Percentiles rank a stretch among this genome's conserved stretches.
Conservation (phyloP, 1,139 yeast species). For the Debaryomyces fabryi region DNA sequence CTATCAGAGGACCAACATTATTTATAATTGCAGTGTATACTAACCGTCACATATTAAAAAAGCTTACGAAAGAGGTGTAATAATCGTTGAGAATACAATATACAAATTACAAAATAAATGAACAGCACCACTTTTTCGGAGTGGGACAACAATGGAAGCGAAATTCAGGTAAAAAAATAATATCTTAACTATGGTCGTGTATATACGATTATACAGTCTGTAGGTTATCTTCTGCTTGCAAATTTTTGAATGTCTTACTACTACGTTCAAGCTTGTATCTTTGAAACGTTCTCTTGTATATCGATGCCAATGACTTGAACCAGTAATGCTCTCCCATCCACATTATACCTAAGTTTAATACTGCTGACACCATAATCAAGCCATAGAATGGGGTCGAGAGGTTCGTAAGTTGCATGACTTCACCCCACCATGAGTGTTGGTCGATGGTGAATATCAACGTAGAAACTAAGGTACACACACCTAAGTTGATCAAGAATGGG, state of each 20-base stretch:
- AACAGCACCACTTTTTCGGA: neutral
- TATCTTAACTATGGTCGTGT: constrained; percentile 1
- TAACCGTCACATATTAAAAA: no score
- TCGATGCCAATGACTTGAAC: constrained; percentile 32
- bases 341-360: constrained; percentile 54
- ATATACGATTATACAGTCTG: constrained; percentile 4
- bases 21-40: no score
- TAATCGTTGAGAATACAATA: neutral
- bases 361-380: constrained; percentile 48
- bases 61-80: neutral
- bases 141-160: neutral
- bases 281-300: constrained; percentile 32
- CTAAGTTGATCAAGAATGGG: constrained; percentile 71
- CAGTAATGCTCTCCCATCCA: constrained; percentile 44
- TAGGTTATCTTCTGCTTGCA: constrained; percentile 24
- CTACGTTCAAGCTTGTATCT: constrained; percentile 27
- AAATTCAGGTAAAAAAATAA: neutral
- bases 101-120: neutral
- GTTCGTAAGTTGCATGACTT: constrained; percentile 73
- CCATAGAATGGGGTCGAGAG: constrained; percentile 56
- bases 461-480: constrained; percentile 52
- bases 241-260: constrained; percentile 45
- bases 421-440: constrained; percentile 57
- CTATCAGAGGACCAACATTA: neutral
- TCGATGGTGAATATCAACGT: constrained; percentile 50